A percentile compares a stretch with the other conserved stretches of the same genome.
Conservation (phyloP, 2,329 filamentous ascomycete species). For the Penicillium aurantiogriseum region DNA sequence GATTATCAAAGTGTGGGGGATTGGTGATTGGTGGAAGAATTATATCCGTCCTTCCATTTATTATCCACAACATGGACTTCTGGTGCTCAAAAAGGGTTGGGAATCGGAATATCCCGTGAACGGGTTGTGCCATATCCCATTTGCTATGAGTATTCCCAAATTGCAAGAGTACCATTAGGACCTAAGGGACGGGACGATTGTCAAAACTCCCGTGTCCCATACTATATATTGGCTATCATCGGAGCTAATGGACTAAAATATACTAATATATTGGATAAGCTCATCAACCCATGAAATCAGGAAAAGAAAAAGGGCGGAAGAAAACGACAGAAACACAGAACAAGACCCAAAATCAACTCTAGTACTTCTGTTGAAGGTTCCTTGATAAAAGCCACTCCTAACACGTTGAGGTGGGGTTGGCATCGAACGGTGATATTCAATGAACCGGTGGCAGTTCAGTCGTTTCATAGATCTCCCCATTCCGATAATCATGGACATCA, state of each 20-base stretch:
- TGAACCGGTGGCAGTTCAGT: neutral
- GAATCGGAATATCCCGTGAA: neutral
- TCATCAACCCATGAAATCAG: too few species aligned
- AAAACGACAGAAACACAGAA: neutral
- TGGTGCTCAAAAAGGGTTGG: neutral
- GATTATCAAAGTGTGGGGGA: neutral
- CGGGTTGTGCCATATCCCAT: neutral
- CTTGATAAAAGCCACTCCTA: neutral
- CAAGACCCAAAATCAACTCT: accelerated
- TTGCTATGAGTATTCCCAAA: too few species aligned
- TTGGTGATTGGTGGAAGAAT: conserved; percentile 11
- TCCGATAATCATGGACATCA: neutral
- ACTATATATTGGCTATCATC: too few species aligned
- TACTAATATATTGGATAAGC: too few species aligned
- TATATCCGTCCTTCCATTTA: neutral
- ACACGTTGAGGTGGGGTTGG: neutral
- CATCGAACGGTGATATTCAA: neutral
- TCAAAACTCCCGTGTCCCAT: too few species aligned
- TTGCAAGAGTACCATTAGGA: too few species aligned
- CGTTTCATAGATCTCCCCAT: neutral
- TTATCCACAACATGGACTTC: neutral
- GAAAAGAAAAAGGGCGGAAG: too few species aligned
- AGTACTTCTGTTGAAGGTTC: neutral
- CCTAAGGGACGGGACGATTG: too few species aligned
- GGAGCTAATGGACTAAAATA: too few species aligned